Evolutionary conservation across 805 yeast species (phyloP).

Genomic region (Suhomyces faveliae): DNA sequence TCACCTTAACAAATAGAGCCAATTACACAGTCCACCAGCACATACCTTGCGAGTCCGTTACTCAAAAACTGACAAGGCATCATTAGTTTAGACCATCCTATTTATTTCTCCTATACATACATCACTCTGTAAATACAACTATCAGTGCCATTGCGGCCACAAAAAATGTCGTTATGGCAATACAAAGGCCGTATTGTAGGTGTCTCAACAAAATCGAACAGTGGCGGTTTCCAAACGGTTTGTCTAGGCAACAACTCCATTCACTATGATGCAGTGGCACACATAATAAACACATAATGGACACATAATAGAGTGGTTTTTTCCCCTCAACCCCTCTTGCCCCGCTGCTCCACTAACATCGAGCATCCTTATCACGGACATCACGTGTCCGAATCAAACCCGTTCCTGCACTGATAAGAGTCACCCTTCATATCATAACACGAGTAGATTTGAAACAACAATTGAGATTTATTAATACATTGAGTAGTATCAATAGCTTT

Average conservation of each 20-base stretch:
- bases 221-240: too few species aligned
- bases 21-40: not conserved
- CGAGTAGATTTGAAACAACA: not conserved
- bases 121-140: not conserved
- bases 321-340: not conserved
- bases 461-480: not conserved
- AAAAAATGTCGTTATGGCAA: not conserved
- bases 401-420: conserved; percentile 1
- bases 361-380: not conserved
- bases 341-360: not conserved
- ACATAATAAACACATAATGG: too few species aligned
- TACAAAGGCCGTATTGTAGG: not conserved
- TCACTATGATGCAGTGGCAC: too few species aligned
- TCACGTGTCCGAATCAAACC: not conserved
- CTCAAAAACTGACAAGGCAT: not conserved
- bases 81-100: not conserved
- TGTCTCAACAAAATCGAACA: not conserved
- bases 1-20: not conserved
- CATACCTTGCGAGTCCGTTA: not conserved
- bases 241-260: too few species aligned
- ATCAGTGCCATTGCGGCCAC: not conserved
- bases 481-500: not conserved
- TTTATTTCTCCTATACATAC: not conserved
- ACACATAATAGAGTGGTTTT: too few species aligned
- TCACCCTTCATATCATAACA: not conserved